phyloP scores from a whole-genome alignment of 352 stramenopile genomes.

The Globisporangium perplexum region DNA sequence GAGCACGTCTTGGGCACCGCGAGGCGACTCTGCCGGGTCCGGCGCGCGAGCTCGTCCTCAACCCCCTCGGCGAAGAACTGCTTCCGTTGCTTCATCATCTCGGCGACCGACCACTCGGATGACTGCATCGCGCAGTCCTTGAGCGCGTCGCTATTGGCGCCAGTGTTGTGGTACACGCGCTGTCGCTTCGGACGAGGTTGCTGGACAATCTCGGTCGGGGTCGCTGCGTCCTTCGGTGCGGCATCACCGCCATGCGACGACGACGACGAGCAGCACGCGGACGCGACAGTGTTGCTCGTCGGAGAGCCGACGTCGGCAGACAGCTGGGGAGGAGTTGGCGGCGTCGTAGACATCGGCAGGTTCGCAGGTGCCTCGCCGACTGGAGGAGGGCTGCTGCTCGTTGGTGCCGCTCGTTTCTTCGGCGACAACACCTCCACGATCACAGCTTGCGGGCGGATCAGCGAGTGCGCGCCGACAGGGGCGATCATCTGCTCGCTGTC shows the following conservation, averaged over 20 bases:
- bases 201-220: constrained; percentile 6
- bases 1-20: constrained; percentile 39
- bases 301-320: not conserved
- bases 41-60: constrained; percentile 21
- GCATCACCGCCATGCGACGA: not conserved
- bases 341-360: too few species aligned
- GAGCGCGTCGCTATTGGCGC: not conserved
- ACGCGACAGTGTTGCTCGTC: not conserved
- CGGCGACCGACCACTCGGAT: constrained; percentile 29
- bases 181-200: constrained; percentile 9
- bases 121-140: not conserved
- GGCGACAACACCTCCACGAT: constrained; percentile 10
- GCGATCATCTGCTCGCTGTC: not conserved
- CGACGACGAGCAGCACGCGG: not conserved
- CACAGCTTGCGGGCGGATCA: constrained; percentile 6
- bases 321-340: not conserved
- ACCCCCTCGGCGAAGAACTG: constrained; percentile 42
- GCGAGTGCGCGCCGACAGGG: not conserved
- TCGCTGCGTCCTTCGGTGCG: too few species aligned
- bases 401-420: not conserved
- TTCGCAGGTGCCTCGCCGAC: not conserved
- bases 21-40: constrained; percentile 15
- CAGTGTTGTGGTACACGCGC: constrained; percentile 5
- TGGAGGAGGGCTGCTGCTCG: not conserved
- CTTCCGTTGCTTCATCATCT: constrained; percentile 31